Base-by-base conservation (phyloP, 495 filamentous ascomycete genomes). In the Aspergillus asperescens region DNA sequence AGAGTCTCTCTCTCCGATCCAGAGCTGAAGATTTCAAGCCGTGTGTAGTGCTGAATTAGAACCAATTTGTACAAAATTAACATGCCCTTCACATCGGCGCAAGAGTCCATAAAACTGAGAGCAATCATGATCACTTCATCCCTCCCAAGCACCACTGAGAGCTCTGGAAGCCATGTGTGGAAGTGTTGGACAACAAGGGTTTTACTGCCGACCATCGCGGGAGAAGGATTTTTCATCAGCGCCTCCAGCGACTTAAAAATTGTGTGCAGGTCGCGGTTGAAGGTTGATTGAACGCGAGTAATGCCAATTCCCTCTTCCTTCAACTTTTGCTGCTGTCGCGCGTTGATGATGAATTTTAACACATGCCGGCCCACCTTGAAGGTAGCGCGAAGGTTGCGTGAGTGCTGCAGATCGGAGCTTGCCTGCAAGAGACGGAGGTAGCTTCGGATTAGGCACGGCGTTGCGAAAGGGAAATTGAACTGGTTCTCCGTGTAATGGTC, bases 121-220 rank as follows among this genome's bases (percentile, higher is more conserved):
- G 92, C 90, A 43, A 97, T 84, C 61, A 95, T 83, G 47, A 96
- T 70, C 52, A 96, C 93, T 65, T 99, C 91, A 51, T 87, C 86
- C 1, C 84, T 81, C 12, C 75, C 81, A 60, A 99, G 78, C 28
- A 91, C 75, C 12, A 83, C 81, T 4, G 81, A 79, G 6, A 97
- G 80, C 56, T 95, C 90, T 0, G 93, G 94, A 9, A 99, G 73
- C 93, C 93, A 97, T 2, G 87, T 84, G 64, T 97, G 93, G 66
- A 97, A 95, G 68, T 97, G 87, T 64, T 99, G 93, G 15, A 97
- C 91, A 5, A 94, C 87, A 27, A 99, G 70, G 1, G 93, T 97
- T 64, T 97, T 94, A 52, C 87, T 96, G 23, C 93, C 93, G 27
- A 99, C 84, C 41, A 96, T 67, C 35, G 89, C 82, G 1, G 94